These are phyloP conservation scores for Spiraea crenata DNA, from an alignment of 331 rosid genomes.

Conservation along the genomic window DNA sequence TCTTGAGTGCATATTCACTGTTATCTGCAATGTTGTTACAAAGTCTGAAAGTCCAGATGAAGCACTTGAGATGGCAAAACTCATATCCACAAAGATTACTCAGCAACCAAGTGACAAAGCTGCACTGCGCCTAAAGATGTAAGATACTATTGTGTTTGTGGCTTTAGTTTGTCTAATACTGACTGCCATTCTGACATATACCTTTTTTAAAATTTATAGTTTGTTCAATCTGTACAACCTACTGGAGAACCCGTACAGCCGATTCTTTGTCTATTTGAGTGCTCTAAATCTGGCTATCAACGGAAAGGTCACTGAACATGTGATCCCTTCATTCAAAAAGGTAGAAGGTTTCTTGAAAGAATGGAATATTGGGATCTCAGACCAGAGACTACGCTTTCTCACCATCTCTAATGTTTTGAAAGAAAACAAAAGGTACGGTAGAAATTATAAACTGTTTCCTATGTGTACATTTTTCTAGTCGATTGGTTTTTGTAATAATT, in stretches of 20 bases:
- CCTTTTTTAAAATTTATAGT: conserved; percentile 36
- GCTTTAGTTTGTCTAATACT: neutral
- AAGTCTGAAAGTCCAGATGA: conserved; percentile 72
- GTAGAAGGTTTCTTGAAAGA: conserved; percentile 88
- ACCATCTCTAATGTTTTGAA: conserved; percentile 69
- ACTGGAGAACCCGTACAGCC: conserved; percentile 68
- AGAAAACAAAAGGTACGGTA: conserved; percentile 73
- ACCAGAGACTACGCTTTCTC: conserved; percentile 72
- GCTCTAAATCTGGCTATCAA: conserved; percentile 60
- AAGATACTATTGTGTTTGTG: conserved; percentile 12
- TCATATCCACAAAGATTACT: conserved; percentile 57
- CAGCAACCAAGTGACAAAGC: conserved; percentile 83
- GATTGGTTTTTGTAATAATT: conserved; percentile 5
- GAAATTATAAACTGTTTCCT: neutral
- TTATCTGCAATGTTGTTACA: conserved; percentile 81
- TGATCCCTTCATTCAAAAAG: conserved; percentile 69
- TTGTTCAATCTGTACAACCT: conserved; percentile 89
- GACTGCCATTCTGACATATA: neutral
- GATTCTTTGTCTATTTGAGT: conserved; percentile 75
- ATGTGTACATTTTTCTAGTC: neutral
- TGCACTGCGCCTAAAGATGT: conserved; percentile 84
- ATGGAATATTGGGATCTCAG: conserved; percentile 75
- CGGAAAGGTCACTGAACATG: conserved; percentile 76
- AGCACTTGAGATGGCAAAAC: conserved; percentile 66
- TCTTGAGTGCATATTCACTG: conserved; percentile 77